Conservation (phyloP, 108 stramenopile genomes). For the Nitzschia sp. region DNA sequence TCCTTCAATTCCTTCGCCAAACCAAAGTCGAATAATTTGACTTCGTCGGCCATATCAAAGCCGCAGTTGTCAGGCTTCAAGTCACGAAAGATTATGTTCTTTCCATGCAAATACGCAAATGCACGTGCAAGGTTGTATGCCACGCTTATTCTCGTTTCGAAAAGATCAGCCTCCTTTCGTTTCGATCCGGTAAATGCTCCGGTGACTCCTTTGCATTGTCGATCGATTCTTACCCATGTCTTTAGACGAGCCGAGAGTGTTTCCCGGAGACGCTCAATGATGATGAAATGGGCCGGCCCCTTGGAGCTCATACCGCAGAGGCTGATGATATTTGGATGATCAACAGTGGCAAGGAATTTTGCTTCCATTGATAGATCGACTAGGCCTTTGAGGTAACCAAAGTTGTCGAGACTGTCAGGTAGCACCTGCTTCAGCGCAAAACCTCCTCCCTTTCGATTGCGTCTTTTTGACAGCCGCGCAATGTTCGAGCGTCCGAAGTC, state of each 20-base stretch:
- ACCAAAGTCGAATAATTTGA: constrained; percentile 63
- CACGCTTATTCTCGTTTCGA: constrained; percentile 40
- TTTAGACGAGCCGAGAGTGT: constrained; percentile 37
- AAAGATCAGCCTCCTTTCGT: constrained; percentile 22
- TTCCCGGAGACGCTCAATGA: constrained; percentile 54
- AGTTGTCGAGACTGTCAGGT: background rate
- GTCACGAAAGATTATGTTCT: constrained; percentile 93
- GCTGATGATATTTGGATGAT: constrained; percentile 65
- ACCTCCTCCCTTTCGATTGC: background rate
- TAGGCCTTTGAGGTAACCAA: background rate
- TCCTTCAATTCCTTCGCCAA: constrained; percentile 39
- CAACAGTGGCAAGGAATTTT: constrained; percentile 37
- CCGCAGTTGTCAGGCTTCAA: constrained; percentile 49
- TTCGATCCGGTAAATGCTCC: constrained; percentile 35
- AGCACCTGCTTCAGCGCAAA: constrained; percentile 32
- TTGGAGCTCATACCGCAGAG: constrained; percentile 46
- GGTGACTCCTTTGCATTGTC: constrained; percentile 33
- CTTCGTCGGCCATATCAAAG: constrained; percentile 40
- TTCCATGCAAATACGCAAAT: constrained; percentile 90
- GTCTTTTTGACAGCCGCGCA: background rate
- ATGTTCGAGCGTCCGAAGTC: background rate
- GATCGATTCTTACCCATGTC: constrained; percentile 12
- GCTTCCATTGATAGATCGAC: constrained; percentile 49
- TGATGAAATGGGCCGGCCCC: constrained; percentile 47
- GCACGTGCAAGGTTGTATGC: constrained; percentile 63